Percentiles rank a stretch among this genome's conserved stretches.
Evolutionary conservation across 192 early-diverging fungal genomes (phyloP).

Genomic region (Coemansia guatemalensis): DNA sequence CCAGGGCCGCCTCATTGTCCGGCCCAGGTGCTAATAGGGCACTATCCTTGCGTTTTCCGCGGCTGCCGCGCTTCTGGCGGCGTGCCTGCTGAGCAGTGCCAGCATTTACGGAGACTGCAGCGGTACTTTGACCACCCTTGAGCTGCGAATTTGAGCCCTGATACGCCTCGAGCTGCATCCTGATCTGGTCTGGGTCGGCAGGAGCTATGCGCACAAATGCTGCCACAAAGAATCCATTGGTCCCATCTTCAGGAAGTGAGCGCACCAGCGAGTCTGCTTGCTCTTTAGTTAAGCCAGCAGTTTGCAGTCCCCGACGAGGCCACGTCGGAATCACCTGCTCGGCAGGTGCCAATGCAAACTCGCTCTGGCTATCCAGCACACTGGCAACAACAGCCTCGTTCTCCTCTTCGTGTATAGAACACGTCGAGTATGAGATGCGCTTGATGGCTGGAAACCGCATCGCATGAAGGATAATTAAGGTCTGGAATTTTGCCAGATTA

Average conservation of each 20-base stretch:
- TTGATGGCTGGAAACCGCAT: conserved; percentile 83
- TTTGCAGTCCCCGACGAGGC: conserved; percentile 70
- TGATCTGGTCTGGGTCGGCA: conserved; percentile 17
- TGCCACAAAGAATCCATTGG: conserved; percentile 97
- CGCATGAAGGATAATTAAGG: conserved; percentile 76
- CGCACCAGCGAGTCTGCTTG: conserved; percentile 70
- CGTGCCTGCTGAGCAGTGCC: background rate
- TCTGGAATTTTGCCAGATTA: conserved; percentile 86
- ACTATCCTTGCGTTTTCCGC: background rate
- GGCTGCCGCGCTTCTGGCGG: conserved; percentile 1
- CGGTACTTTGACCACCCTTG: background rate
- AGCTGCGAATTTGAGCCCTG: conserved; percentile 5
- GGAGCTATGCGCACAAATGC: conserved; percentile 65
- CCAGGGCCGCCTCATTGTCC: background rate
- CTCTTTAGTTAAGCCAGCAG: conserved; percentile 28
- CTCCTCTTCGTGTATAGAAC: conserved; percentile 88
- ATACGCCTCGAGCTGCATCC: conserved; percentile 11
- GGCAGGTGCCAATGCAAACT: conserved; percentile 59
- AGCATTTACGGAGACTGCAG: background rate
- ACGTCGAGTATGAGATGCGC: conserved; percentile 92
- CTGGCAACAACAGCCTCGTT: conserved; percentile 92
- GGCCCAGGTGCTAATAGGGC: background rate
- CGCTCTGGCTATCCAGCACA: conserved; percentile 57
- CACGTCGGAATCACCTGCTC: conserved; percentile 72
- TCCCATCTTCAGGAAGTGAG: conserved; percentile 77